Conservation (phyloP, 2,329 filamentous ascomycete species). For the Teratosphaeria destructans region DNA sequence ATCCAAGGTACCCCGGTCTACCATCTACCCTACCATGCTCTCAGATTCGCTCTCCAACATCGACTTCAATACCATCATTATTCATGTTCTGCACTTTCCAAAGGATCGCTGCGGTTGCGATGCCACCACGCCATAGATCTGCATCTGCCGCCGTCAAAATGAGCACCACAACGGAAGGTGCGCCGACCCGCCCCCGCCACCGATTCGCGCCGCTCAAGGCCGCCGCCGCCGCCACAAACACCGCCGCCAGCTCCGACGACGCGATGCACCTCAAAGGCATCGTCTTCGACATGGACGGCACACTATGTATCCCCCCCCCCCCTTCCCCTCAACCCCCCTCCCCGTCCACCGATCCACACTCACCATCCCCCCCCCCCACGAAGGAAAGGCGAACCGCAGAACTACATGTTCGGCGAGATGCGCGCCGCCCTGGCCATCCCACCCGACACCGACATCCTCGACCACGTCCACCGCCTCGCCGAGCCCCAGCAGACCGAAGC, state of each 20-base stretch:
- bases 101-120: background rate
- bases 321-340: slow-evolving; percentile 5
- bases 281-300: slow-evolving; percentile 92
- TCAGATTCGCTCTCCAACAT: background rate
- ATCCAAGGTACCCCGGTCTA: background rate
- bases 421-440: slow-evolving; percentile 61
- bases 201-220: slow-evolving; percentile 41
- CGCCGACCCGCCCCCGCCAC: slow-evolving; percentile 5
- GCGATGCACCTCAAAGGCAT: slow-evolving; percentile 45
- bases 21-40: too few species aligned
- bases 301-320: slow-evolving; percentile 52
- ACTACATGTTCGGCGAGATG: slow-evolving; percentile 93
- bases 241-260: slow-evolving; percentile 13
- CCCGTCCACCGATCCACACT: background rate
- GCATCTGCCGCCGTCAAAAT: background rate
- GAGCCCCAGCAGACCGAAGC: slow-evolving; percentile 46
- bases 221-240: background rate
- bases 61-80: background rate
- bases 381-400: slow-evolving; percentile 65
- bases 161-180: background rate
- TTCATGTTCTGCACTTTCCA: background rate
- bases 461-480: slow-evolving; percentile 71
- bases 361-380: background rate
- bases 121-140: background rate
- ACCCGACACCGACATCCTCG: slow-evolving; percentile 70